phyloP scores from a whole-genome alignment of 805 yeast species.

The Kluyveromyces starmeri region DNA sequence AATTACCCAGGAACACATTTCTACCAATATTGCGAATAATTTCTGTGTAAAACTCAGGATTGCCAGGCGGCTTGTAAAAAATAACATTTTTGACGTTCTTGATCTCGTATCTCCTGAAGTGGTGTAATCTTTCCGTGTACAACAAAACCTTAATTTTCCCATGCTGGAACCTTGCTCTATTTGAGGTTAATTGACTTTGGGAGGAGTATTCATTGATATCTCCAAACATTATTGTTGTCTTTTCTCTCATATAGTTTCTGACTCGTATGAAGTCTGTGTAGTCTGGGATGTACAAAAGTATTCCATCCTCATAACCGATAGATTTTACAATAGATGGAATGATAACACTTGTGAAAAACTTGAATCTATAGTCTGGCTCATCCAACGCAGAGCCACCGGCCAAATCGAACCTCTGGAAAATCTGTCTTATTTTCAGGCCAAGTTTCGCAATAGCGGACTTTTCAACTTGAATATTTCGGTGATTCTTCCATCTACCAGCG shows the following conservation, averaged over 20 bases:
- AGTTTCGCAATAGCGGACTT: slow-evolving; percentile 52
- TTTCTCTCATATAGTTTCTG: slow-evolving; percentile 48
- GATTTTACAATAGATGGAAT: slow-evolving; percentile 61
- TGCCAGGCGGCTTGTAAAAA: slow-evolving; percentile 77
- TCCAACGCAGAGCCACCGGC: slow-evolving; percentile 37
- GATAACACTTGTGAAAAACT: slow-evolving; percentile 63
- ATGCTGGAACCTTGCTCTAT: slow-evolving; percentile 59
- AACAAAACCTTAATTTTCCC: slow-evolving; percentile 59
- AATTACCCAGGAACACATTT: slow-evolving; percentile 39
- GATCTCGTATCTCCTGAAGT: slow-evolving; percentile 76
- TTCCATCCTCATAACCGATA: slow-evolving; percentile 61
- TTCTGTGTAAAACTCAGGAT: slow-evolving; percentile 78
- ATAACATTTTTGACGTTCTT: slow-evolving; percentile 76
- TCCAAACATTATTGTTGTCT: slow-evolving; percentile 57
- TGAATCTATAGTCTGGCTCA: slow-evolving; percentile 80
- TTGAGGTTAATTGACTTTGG: slow-evolving; percentile 59
- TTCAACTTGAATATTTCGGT: slow-evolving; percentile 35
- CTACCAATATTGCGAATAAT: slow-evolving; percentile 60
- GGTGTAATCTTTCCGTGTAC: slow-evolving; percentile 93
- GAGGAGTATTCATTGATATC: slow-evolving; percentile 77
- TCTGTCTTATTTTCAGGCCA: slow-evolving; percentile 58
- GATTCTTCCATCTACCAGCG: slow-evolving; percentile 52
- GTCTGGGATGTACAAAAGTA: slow-evolving; percentile 72
- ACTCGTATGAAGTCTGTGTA: slow-evolving; percentile 80
- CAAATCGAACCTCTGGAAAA: slow-evolving; percentile 62